Percentiles rank a stretch among this genome's conserved stretches.
These are phyloP conservation scores for Rosa rugosa DNA, from an alignment of 306 rosid genomes.

Conservation along the genomic window DNA sequence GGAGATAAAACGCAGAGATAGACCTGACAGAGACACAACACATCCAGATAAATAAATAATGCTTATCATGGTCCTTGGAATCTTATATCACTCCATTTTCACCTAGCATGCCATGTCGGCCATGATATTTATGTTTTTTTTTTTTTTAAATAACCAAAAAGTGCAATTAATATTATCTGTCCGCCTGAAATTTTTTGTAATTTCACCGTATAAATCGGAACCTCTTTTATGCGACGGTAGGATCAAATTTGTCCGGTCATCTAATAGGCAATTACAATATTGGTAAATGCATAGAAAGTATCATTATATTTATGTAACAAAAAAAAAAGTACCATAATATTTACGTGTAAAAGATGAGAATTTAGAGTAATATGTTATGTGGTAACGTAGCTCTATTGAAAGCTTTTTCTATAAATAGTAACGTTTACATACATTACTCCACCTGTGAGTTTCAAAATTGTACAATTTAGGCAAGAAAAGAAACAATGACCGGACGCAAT, in stretches of 20 bases:
- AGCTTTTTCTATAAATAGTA: background rate
- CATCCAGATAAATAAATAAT: background rate
- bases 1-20: conserved; percentile 5
- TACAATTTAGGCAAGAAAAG: background rate
- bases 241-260: too few species aligned
- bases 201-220: too few species aligned
- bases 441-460: background rate
- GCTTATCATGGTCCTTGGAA: background rate
- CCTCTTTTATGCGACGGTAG: too few species aligned
- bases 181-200: too few species aligned
- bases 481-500: background rate
- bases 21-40: background rate
- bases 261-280: too few species aligned
- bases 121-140: too few species aligned
- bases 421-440: background rate
- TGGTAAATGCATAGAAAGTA: too few species aligned
- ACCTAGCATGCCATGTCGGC: too few species aligned
- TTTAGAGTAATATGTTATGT: background rate
- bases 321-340: too few species aligned
- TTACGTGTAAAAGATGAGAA: background rate
- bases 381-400: background rate
- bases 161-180: too few species aligned
- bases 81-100: background rate
- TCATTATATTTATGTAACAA: too few species aligned
- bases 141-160: too few species aligned